Evolutionary conservation across 371 early-diverging fungal genomes (phyloP).

Genomic region (Thermomucor indicae-seudaticae): DNA sequence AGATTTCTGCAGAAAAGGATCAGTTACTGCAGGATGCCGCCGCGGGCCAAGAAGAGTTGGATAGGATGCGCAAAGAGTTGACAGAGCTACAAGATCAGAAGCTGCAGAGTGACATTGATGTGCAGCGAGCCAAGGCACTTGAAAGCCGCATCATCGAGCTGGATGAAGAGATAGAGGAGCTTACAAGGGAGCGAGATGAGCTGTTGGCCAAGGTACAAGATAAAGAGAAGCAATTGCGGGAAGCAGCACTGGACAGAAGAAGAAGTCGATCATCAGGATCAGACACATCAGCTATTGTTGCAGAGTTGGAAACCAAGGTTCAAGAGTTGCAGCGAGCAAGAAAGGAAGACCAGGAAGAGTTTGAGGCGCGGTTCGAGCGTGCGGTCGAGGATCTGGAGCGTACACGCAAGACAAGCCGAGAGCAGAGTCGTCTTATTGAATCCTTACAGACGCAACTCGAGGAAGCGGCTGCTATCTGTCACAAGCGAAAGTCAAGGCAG

Average conservation of each 20-base stretch:
- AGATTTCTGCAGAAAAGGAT: slow-evolving; percentile 14
- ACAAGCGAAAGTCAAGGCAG: background rate
- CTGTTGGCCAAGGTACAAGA: background rate
- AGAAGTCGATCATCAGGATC: too few species aligned
- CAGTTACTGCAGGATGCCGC: background rate
- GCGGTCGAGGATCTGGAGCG: slow-evolving; percentile 8
- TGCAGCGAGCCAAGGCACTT: slow-evolving; percentile 4
- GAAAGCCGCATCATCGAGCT: slow-evolving; percentile 19
- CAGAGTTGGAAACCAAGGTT: background rate
- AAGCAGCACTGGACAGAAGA: background rate
- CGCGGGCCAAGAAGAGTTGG: background rate
- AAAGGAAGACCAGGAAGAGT: slow-evolving; percentile 4
- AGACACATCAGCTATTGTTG: too few species aligned
- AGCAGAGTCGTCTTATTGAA: slow-evolving; percentile 1
- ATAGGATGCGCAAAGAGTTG: background rate
- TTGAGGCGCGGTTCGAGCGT: slow-evolving; percentile 5
- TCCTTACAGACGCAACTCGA: background rate
- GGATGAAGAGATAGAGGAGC: slow-evolving; percentile 6
- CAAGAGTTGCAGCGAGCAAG: background rate
- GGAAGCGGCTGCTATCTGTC: slow-evolving; percentile 4
- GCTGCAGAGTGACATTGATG: background rate
- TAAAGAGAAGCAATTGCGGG: background rate
- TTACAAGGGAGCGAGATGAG: background rate
- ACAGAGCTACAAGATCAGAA: background rate
- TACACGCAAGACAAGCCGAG: background rate